Evolutionary conservation across 495 filamentous ascomycete genomes (phyloP).

Genomic region (Penicillium goetzii): DNA sequence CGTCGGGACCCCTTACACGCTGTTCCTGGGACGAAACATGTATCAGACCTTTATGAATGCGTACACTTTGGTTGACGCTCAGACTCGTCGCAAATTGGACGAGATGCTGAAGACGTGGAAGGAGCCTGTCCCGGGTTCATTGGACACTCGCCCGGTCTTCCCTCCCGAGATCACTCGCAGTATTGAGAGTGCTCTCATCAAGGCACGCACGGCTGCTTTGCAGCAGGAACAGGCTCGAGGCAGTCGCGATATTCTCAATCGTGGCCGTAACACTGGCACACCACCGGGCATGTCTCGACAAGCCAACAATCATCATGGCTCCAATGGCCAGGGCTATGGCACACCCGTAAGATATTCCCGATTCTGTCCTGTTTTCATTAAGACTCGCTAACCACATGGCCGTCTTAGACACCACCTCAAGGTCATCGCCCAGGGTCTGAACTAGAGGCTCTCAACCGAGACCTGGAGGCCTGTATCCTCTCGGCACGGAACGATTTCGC

Average conservation of each 20-base stretch:
- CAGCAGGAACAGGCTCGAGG: constrained; percentile 69
- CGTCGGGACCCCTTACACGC: constrained; percentile 94
- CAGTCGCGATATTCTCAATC: constrained; percentile 65
- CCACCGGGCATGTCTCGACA: constrained; percentile 51
- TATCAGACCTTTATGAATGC: constrained; percentile 96
- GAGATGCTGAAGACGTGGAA: constrained; percentile 99
- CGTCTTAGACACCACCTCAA: constrained; percentile 41
- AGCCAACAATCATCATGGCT: constrained; percentile 33
- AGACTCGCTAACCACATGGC: background rate
- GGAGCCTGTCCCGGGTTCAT: constrained; percentile 88
- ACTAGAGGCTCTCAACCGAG: constrained; percentile 76
- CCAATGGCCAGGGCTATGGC: constrained; percentile 42
- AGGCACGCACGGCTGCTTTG: constrained; percentile 75
- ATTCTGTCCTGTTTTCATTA: background rate
- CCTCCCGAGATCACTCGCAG: constrained; percentile 78
- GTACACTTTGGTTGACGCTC: constrained; percentile 81
- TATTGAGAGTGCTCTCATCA: constrained; percentile 93
- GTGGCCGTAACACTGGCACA: constrained; percentile 56
- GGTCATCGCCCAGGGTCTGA: constrained; percentile 39
- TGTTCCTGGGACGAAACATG: constrained; percentile 89
- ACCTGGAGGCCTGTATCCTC: constrained; percentile 76
- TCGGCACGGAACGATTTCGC: constrained; percentile 71
- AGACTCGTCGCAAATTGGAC: constrained; percentile 85
- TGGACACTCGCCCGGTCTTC: constrained; percentile 88
- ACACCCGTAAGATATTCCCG: constrained; percentile 34